A percentile compares a stretch with the other conserved stretches of the same genome.
Conservation (phyloP, 208 protist genomes). For the Leishmania braziliensis region DNA sequence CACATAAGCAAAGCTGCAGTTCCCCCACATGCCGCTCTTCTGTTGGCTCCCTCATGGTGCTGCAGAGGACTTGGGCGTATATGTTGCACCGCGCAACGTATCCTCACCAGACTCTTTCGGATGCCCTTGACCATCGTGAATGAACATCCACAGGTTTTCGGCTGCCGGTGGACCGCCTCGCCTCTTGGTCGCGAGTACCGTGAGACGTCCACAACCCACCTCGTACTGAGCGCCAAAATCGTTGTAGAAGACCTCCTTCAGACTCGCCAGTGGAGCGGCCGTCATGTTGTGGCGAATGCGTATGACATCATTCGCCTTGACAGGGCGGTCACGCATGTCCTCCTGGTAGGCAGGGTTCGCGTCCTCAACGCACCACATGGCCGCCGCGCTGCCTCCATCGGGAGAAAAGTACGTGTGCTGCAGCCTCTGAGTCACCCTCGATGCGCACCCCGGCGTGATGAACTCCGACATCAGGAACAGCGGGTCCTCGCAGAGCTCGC, state of each 20-base stretch:
- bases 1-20: background rate
- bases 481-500: constrained; percentile 67
- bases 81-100: background rate
- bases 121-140: constrained; percentile 58
- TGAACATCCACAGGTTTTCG: constrained; percentile 86
- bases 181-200: constrained; percentile 44
- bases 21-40: background rate
- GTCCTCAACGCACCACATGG: constrained; percentile 84
- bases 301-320: constrained; percentile 70
- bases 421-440: constrained; percentile 67
- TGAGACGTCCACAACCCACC: constrained; percentile 65
- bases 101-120: constrained; percentile 9
- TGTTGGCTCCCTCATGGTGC: background rate
- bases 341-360: constrained; percentile 75
- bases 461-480: constrained; percentile 80
- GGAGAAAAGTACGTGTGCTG: constrained; percentile 87
- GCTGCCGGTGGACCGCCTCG: constrained; percentile 35
- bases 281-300: constrained; percentile 86
- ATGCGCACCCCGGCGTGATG: constrained; percentile 59
- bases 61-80: background rate
- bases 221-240: constrained; percentile 89
- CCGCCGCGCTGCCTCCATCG: constrained; percentile 60
- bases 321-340: constrained; percentile 84
- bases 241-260: constrained; percentile 72
- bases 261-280: constrained; percentile 62